Evolutionary conservation across 2,329 filamentous ascomycete species (phyloP), one percentile per base, ranked within the genome.

Genomic region (Aspergillus candidus): DNA sequence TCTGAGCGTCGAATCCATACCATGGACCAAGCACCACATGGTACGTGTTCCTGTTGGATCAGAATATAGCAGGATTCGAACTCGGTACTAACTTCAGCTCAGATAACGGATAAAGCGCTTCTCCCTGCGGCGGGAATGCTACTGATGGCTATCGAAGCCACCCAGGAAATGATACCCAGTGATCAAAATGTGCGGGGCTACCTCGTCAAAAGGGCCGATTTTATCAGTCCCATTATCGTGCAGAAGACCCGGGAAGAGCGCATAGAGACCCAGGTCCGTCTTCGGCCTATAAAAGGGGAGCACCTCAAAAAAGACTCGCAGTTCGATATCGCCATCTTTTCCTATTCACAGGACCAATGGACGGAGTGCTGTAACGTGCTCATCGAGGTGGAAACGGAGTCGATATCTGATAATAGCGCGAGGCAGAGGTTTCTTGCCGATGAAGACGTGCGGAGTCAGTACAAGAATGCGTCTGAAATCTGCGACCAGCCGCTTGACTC

Each of bases 51-150:
- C 7, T 27, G 6, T 27, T 27, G 7, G 4, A 3, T 2, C 10
- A 18, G 18, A 3, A 27, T 3, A 27, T 8, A 27, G 22, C 6
- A 3, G 22, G 10, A 27, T 6, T 10, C 6, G 22, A 27, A 27
- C 6, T 7, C 7, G 2, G 8, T 10, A 6, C 22, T 27, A 27
- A 27, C 22, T 27, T 27, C 7, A 27, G 8, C 5, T 27, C 8
- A 27, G 22, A 27, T 27, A 27, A 40, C 46, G 2, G 53, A 49
- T 11, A 44, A 39, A 1, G 57, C 50, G 11, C 17, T 67, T 8
- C 66, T 56, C 39, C 66, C 65, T 6, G 64, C 51, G 3, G 57
- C 64, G 0, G 65, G 63, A 2, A 59, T 62, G 41, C 22, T 68
- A 2, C 47, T 52, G 4, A 62, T 65, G 53, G 61, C 55, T 2